Evolutionary conservation across 306 rosid species (phyloP).

Genomic region (Citrullus colocynthis): DNA sequence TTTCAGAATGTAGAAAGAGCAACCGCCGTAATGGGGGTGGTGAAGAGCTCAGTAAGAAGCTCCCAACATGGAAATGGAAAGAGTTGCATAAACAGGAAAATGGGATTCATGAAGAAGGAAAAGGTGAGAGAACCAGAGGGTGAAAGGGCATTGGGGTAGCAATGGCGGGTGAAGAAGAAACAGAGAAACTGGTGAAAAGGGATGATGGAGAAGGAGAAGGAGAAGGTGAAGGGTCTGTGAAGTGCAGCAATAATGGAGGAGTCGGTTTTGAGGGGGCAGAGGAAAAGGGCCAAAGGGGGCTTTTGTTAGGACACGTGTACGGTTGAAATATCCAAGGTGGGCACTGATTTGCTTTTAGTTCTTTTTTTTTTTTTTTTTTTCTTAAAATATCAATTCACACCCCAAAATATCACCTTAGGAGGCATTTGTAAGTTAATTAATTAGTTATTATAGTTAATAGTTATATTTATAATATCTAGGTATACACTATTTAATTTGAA

Average conservation of each 20-base stretch:
- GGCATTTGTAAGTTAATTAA: no score
- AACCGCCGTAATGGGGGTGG: background rate
- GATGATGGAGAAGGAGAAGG: no score
- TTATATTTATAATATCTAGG: no score
- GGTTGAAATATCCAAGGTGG: background rate
- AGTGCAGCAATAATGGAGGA: constrained; percentile 2
- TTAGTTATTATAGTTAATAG: no score
- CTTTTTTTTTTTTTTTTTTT: background rate
- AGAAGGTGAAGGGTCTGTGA: background rate
- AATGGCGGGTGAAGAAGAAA: background rate
- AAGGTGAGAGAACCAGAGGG: background rate
- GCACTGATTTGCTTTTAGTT: background rate
- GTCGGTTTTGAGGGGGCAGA: constrained; percentile 2
- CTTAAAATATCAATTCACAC: no score
- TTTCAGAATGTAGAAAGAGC: background rate
- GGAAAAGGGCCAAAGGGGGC: background rate
- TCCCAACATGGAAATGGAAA: background rate
- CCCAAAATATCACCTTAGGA: no score
- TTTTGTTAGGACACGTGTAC: constrained; percentile 19
- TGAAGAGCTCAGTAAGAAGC: background rate
- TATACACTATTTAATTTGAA: no score
- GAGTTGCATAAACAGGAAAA: background rate
- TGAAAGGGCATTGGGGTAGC: background rate
- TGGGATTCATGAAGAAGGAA: background rate
- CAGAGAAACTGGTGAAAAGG: background rate